Percentiles rank a stretch among this genome's conserved stretches.
Conservation (phyloP, 768 basidiomycete genomes). For the Boletellus ananiceps region DNA sequence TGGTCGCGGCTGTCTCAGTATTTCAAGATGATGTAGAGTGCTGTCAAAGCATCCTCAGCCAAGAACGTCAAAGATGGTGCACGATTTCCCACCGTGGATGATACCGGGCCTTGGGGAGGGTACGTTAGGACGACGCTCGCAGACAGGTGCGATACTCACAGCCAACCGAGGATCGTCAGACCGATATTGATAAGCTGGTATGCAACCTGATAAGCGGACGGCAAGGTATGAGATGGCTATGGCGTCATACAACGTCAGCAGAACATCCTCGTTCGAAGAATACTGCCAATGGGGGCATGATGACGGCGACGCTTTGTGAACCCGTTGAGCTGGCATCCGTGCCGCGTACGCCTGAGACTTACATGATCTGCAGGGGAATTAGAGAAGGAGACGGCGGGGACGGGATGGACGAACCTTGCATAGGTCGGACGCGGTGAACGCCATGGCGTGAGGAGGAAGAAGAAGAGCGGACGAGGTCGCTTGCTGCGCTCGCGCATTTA, state of each 20-base stretch:
- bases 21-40: conserved; percentile 79
- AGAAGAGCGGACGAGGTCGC: background rate
- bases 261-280: conserved; percentile 85
- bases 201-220: background rate
- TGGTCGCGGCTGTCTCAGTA: conserved; percentile 35
- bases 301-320: conserved; percentile 51
- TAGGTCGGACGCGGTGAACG: conserved; percentile 69
- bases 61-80: background rate
- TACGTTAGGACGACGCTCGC: conserved; percentile 7
- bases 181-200: conserved; percentile 64
- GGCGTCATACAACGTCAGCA: conserved; percentile 60
- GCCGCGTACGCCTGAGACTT: conserved; percentile 7
- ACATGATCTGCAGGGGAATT: conserved; percentile 41
- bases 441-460: conserved; percentile 40
- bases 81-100: conserved; percentile 50
- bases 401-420: conserved; percentile 55
- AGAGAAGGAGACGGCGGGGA: background rate
- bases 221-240: background rate
- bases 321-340: conserved; percentile 11
- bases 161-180: conserved; percentile 72
- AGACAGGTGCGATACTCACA: conserved; percentile 43
- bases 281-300: conserved; percentile 81
- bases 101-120: conserved; percentile 58
- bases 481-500: conserved; percentile 7
- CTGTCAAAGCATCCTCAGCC: conserved; percentile 34